Evolutionary conservation across 2,329 filamentous ascomycete species (phyloP), one percentile per base, ranked within the genome.

Genomic region (Nigrograna mackinnonii): DNA sequence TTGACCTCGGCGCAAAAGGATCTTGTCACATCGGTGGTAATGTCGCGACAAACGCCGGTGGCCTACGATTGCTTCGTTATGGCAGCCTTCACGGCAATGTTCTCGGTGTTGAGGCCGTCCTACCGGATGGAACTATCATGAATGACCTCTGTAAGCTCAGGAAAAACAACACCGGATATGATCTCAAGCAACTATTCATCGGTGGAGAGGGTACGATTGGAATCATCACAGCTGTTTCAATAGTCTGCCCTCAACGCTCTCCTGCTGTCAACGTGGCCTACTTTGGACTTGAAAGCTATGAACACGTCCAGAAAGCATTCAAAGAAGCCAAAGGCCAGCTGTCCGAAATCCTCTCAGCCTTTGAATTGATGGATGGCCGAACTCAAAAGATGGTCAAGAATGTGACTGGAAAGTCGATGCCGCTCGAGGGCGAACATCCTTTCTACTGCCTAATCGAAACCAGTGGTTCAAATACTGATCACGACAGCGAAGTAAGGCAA

Each of bases 81-180:
- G 94, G 94, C 38, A 96, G 89, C 68, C 76, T 99, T 51, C 94
- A 99, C 70, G 94, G 94, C 17, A 96, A 80, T 43, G 90, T 97
- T 2, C 79, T 99, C 13, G 94, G 94, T 19, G 78, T 99, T 38
- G 92, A 99, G 74, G 94, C 87, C 16, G 95, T 99, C 6, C 77
- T 99, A 30, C 89, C 94, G 1, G 89, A 99, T 64, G 94, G 94
- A 40, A 96, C 91, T 5, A 81, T 99, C 55, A 79, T 99, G 34
- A 85, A 97, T 58, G 91, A 96, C 58, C 83, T 99, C 22, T 87
- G 83, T 55, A 91, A 82, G 46, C 77, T 99, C 44, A 84, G 94
- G 54, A 99, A 99, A 78, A 97, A 99, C 78, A 99, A 99, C 75
- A 99, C 94, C 2, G 94, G 94, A 20, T 99, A 97, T 71, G 95